A percentile compares a stretch with the other conserved stretches of the same genome.
Evolutionary conservation across 192 early-diverging fungal genomes (phyloP).

Genomic region (Coemansia sp.): DNA sequence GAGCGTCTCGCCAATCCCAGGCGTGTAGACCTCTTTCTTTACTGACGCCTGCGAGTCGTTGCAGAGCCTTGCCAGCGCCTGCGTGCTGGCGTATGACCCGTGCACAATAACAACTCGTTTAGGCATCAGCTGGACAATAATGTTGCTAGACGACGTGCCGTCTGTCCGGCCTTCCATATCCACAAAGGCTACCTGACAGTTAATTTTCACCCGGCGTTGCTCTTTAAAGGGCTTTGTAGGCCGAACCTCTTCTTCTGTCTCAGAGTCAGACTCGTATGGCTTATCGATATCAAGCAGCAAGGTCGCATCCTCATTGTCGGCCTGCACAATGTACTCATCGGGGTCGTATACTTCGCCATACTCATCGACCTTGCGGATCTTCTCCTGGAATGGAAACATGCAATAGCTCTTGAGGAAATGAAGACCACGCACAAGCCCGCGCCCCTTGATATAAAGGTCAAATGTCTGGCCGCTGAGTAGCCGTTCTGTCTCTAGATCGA

Average conservation of each 20-base stretch:
- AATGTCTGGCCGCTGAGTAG: conserved; percentile 59
- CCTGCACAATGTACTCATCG: conserved; percentile 55
- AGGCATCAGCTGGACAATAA: conserved; percentile 60
- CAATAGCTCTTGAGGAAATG: conserved; percentile 81
- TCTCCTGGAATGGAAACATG: conserved; percentile 87
- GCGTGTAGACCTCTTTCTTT: conserved; percentile 84
- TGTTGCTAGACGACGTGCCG: conserved; percentile 80
- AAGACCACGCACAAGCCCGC: conserved; percentile 66
- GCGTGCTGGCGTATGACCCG: conserved; percentile 71
- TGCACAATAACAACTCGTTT: conserved; percentile 75
- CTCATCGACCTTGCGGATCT: conserved; percentile 83
- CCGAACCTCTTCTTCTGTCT: conserved; percentile 24
- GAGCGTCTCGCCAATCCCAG: conserved; percentile 77
- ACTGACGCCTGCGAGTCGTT: conserved; percentile 60
- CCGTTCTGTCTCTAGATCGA: conserved; percentile 55
- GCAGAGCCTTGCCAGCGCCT: conserved; percentile 65
- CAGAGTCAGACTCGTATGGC: conserved; percentile 26
- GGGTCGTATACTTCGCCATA: conserved; percentile 85
- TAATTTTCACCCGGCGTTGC: conserved; percentile 61
- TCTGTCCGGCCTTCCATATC: conserved; percentile 93
- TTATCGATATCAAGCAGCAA: conserved; percentile 37
- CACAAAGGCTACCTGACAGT: conserved; percentile 78
- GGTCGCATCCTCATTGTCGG: conserved; percentile 37
- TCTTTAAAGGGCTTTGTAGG: conserved; percentile 81
- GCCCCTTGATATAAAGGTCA: conserved; percentile 86